phyloP scores from a whole-genome alignment of 2,329 filamentous ascomycete genomes.

The Ascochyta viciae-villosae region DNA sequence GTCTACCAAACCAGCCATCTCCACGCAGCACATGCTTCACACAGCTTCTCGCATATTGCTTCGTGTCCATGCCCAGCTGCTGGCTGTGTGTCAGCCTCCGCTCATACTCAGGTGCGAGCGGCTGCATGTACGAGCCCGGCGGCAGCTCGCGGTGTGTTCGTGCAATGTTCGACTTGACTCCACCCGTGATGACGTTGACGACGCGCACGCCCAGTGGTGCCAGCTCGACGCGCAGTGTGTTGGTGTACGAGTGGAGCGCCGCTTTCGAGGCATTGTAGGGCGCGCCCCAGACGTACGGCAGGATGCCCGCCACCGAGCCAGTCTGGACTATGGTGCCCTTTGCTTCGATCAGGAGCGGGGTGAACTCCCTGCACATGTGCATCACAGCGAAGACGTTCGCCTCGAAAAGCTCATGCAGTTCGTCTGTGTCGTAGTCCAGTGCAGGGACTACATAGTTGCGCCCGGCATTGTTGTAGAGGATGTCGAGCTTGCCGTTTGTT shows the following conservation, averaged over 20 bases:
- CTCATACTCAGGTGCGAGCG: conserved; percentile 60
- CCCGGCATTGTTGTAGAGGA: conserved; percentile 66
- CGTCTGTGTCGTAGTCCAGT: conserved; percentile 57
- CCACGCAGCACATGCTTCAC: conserved; percentile 59
- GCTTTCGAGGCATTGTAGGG: conserved; percentile 67
- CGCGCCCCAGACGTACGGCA: conserved; percentile 43
- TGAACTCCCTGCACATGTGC: conserved; percentile 63
- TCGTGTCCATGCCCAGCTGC: conserved; percentile 58
- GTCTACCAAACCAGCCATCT: conserved; percentile 46
- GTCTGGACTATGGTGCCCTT: conserved; percentile 57
- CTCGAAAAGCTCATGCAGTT: conserved; percentile 42
- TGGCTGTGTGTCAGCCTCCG: conserved; percentile 62
- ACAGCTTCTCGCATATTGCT: conserved; percentile 62
- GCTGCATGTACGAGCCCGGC: conserved; percentile 59
- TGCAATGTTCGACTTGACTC: conserved; percentile 66
- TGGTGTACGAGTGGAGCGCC: conserved; percentile 64
- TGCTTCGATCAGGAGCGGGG: conserved; percentile 59
- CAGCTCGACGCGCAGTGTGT: conserved; percentile 65
- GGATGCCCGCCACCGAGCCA: conserved; percentile 53
- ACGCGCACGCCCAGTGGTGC: conserved; percentile 59
- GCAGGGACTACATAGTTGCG: conserved; percentile 65
- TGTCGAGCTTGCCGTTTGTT: conserved; percentile 60
- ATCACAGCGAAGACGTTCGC: conserved; percentile 65
- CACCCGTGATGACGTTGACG: conserved; percentile 62
- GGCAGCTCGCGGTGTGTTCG: conserved; percentile 58